Evolutionary conservation across 495 filamentous ascomycete species (phyloP).

Genomic region (Trichocladium antarcticum): DNA sequence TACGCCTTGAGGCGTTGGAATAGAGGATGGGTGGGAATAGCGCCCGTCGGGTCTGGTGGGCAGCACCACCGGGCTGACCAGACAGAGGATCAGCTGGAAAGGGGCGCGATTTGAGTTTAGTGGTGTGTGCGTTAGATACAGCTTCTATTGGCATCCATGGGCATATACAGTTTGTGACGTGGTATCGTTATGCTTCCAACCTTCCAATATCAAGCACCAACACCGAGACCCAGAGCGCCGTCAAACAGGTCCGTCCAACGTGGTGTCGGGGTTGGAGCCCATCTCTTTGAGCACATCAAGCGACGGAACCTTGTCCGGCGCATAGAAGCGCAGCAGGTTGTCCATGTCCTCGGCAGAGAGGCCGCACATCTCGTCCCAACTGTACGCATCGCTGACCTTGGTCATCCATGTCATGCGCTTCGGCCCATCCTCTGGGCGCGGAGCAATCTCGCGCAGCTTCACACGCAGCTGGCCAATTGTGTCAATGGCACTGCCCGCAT

Average conservation of each 20-base stretch:
- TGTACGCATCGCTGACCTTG: constrained; percentile 78
- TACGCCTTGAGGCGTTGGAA: too few species aligned
- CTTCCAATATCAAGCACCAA: constrained; percentile 36
- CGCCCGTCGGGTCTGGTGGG: too few species aligned
- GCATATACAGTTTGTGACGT: too few species aligned
- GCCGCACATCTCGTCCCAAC: constrained; percentile 70
- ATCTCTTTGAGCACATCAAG: constrained; percentile 39
- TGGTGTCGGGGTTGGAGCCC: constrained; percentile 35
- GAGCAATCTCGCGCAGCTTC: constrained; percentile 69
- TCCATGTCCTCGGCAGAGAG: constrained; percentile 83
- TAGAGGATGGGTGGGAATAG: too few species aligned
- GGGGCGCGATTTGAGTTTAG: too few species aligned
- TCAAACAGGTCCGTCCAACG: constrained; percentile 43
- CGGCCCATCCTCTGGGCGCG: constrained; percentile 58
- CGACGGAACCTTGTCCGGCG: constrained; percentile 37
- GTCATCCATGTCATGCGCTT: constrained; percentile 97
- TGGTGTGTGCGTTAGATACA: too few species aligned
- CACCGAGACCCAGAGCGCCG: constrained; percentile 48
- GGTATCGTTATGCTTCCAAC: too few species aligned
- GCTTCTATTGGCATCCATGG: too few species aligned
- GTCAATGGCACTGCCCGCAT: constrained; percentile 72
- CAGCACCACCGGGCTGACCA: too few species aligned
- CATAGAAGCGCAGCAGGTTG: constrained; percentile 58
- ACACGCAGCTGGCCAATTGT: constrained; percentile 69
- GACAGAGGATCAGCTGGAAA: too few species aligned